These are phyloP conservation scores for Colletotrichum sp. DNA, from an alignment of 2,329 filamentous ascomycete genomes.

Conservation along the genomic window DNA sequence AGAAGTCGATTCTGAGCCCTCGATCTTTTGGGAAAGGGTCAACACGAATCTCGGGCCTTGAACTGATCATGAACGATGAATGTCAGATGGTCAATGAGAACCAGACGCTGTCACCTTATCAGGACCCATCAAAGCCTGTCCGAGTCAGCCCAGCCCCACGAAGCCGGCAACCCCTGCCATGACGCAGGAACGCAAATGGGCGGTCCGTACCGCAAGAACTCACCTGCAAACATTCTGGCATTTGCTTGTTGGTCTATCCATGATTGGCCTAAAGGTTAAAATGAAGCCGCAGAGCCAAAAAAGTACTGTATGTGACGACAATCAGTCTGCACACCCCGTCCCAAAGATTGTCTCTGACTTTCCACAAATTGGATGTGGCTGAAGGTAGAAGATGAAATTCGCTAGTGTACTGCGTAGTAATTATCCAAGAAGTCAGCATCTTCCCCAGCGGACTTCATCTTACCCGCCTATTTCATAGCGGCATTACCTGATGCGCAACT, in stretches of 20 bases:
- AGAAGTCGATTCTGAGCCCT: background rate
- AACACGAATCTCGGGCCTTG: background rate
- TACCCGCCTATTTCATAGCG: background rate
- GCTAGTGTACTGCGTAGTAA: background rate
- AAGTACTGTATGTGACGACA: no score
- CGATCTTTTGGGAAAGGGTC: fast-evolving
- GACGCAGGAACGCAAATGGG: background rate
- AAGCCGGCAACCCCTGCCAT: background rate
- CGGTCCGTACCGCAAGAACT: background rate
- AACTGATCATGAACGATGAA: background rate
- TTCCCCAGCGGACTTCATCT: background rate
- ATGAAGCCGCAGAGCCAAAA: background rate
- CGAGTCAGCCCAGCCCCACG: background rate
- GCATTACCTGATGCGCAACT: background rate
- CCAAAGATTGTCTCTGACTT: background rate
- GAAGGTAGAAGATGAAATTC: background rate
- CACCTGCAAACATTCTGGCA: background rate
- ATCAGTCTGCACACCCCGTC: background rate
- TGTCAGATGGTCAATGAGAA: background rate
- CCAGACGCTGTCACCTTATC: background rate
- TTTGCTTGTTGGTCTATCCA: background rate
- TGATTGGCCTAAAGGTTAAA: background rate
- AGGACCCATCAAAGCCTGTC: background rate
- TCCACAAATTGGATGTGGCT: background rate
- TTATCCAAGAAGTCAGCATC: background rate